Evolutionary conservation across 2,329 filamentous ascomycete genomes (phyloP).

Genomic region (Calonectria leucothoes): DNA sequence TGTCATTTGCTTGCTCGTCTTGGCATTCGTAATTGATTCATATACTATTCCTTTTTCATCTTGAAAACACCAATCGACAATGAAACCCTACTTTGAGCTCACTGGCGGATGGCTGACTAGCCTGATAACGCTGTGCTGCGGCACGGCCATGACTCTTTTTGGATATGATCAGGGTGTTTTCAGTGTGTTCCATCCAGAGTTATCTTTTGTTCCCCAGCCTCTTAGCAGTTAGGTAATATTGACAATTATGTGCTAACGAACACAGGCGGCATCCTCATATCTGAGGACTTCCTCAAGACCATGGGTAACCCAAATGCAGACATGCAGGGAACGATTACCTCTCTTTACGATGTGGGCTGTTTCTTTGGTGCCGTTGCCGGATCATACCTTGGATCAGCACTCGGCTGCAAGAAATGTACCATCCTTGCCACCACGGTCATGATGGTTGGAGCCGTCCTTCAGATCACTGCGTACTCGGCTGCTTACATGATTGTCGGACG

Average conservation of each 20-base stretch:
- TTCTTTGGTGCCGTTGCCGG: background rate
- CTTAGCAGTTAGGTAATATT: background rate
- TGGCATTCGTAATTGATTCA: background rate
- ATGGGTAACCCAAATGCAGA: background rate
- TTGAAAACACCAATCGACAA: background rate
- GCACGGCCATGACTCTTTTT: background rate
- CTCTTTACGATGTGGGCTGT: background rate
- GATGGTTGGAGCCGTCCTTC: conserved; percentile 69
- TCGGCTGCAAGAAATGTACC: background rate
- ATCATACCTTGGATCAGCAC: background rate
- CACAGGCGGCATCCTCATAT: background rate
- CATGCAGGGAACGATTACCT: background rate
- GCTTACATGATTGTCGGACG: conserved; percentile 61
- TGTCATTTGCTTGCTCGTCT: background rate
- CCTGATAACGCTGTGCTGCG: background rate
- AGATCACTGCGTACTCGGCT: conserved; percentile 58
- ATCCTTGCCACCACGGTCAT: conserved; percentile 63
- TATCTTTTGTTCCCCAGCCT: background rate
- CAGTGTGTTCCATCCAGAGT: background rate
- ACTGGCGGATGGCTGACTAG: background rate
- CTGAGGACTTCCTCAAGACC: background rate
- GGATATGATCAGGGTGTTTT: background rate
- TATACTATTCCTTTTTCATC: background rate
- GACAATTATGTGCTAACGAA: background rate
- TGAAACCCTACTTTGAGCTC: background rate